phyloP scores from a whole-genome alignment of 1,139 yeast genomes.

The Meyerozyma athensensis region DNA sequence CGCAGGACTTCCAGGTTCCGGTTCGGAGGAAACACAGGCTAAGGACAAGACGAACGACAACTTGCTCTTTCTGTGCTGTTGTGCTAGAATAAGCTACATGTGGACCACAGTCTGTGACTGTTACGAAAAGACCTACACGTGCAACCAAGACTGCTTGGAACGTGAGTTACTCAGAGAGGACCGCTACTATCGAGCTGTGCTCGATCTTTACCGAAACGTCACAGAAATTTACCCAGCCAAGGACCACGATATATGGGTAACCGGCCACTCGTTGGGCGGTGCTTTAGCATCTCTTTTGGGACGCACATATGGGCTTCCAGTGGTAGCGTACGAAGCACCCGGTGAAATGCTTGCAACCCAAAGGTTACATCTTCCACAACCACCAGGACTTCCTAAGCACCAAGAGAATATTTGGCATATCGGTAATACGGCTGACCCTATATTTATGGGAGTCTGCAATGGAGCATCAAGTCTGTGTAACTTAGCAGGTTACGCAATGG shows the following conservation, averaged over 20 bases:
- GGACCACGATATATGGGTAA: conserved; percentile 71
- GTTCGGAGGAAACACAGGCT: conserved; percentile 69
- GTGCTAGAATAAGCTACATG: conserved; percentile 86
- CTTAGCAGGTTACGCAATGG: conserved; percentile 96
- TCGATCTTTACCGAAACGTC: conserved; percentile 76
- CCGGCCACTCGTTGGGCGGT: conserved; percentile 97
- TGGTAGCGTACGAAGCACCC: conserved; percentile 88
- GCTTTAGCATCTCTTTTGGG: conserved; percentile 78
- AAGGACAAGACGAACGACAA: conserved; percentile 87
- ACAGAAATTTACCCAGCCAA: conserved; percentile 58
- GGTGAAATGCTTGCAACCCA: conserved; percentile 83
- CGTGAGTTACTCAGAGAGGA: conserved; percentile 68
- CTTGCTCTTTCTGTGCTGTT: conserved; percentile 87
- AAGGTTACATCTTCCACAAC: conserved; percentile 84
- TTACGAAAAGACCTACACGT: conserved; percentile 76
- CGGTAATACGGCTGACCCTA: conserved; percentile 97
- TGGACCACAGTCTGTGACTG: conserved; percentile 98
- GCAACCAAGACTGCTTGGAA: conserved; percentile 86
- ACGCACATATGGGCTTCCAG: conserved; percentile 86
- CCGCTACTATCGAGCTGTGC: conserved; percentile 74
- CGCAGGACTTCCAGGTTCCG: conserved; percentile 70
- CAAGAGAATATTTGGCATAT: conserved; percentile 89
- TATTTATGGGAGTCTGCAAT: conserved; percentile 93
- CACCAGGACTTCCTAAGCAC: conserved; percentile 82
- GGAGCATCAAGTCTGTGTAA: conserved; percentile 92